phyloP scores from a whole-genome alignment of 345 rosid species.

The Eucalyptus pumila region DNA sequence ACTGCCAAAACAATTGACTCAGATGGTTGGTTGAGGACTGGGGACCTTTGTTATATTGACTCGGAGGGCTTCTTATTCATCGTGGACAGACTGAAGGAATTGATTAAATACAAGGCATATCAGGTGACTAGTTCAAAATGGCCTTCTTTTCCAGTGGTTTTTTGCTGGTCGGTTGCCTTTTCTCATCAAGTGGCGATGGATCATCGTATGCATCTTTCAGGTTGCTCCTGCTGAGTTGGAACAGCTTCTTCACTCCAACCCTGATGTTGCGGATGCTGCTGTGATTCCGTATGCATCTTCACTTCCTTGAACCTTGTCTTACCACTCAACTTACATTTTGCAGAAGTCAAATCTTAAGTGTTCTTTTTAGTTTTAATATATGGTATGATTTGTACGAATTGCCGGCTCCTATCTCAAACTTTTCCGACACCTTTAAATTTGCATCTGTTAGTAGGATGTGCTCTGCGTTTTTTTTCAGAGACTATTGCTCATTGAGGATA shows the following conservation, averaged over 20 bases:
- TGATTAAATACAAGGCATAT: constrained; percentile 89
- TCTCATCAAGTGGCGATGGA: not conserved
- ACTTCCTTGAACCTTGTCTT: not conserved
- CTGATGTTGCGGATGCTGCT: constrained; percentile 79
- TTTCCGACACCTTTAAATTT: not conserved
- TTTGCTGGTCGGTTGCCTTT: not conserved
- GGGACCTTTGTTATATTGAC: constrained; percentile 89
- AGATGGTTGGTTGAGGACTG: constrained; percentile 92
- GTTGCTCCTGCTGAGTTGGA: constrained; percentile 96
- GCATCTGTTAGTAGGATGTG: not conserved
- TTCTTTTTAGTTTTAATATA: not conserved
- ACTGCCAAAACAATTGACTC: constrained; percentile 65
- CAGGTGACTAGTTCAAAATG: constrained; percentile 33
- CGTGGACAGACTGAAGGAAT: constrained; percentile 82
- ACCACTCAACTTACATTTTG: not conserved
- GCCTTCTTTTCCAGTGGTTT: not conserved
- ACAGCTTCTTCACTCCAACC: constrained; percentile 56
- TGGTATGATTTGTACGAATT: not conserved
- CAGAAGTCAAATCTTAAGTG: not conserved
- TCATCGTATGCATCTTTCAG: constrained; percentile 10
- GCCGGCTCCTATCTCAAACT: not conserved
- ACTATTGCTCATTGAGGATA: not conserved
- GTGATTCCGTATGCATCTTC: constrained; percentile 65
- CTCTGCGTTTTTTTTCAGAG: not conserved
- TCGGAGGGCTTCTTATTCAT: constrained; percentile 56